phyloP scores from a whole-genome alignment of 768 basidiomycete genomes.

The Termitomyces sp. region DNA sequence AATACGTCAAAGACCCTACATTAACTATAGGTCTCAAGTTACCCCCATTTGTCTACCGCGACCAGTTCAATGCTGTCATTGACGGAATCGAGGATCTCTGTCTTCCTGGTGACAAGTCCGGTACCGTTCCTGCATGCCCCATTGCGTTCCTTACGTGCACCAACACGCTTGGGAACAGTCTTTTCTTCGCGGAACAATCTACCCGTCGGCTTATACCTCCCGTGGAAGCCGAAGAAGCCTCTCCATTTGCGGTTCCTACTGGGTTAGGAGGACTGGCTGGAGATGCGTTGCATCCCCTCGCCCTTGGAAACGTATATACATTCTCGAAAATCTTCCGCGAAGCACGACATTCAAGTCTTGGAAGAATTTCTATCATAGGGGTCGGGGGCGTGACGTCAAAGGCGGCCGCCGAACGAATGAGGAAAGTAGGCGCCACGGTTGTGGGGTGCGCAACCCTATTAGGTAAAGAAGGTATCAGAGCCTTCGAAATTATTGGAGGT shows the following conservation, averaged over 20 bases:
- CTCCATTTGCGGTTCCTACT: slow-evolving; percentile 58
- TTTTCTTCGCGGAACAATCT: slow-evolving; percentile 59
- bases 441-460: slow-evolving; percentile 59
- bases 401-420: slow-evolving; percentile 64
- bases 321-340: slow-evolving; percentile 51
- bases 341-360: slow-evolving; percentile 34
- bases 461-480: slow-evolving; percentile 50
- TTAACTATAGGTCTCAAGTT: slow-evolving; percentile 76
- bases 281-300: slow-evolving; percentile 67
- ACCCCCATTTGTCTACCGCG: slow-evolving; percentile 65
- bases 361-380: slow-evolving; percentile 61
- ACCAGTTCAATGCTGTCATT: slow-evolving; percentile 58
- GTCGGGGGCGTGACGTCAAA: slow-evolving; percentile 76
- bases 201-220: slow-evolving; percentile 1
- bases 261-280: slow-evolving; percentile 74
- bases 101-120: slow-evolving; percentile 5
- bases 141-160: slow-evolving; percentile 78
- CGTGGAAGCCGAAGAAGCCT: slow-evolving; percentile 4
- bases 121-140: slow-evolving; percentile 26
- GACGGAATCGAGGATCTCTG: slow-evolving; percentile 41
- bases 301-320: slow-evolving; percentile 74
- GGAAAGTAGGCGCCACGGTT: slow-evolving; percentile 66
- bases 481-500: slow-evolving; percentile 43
- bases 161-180: slow-evolving; percentile 72
- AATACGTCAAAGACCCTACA: slow-evolving; percentile 44